Evolutionary conservation across 352 stramenopile genomes (phyloP), one percentile per base, ranked within the genome.

Genomic region (Aphanomyces astaci): DNA sequence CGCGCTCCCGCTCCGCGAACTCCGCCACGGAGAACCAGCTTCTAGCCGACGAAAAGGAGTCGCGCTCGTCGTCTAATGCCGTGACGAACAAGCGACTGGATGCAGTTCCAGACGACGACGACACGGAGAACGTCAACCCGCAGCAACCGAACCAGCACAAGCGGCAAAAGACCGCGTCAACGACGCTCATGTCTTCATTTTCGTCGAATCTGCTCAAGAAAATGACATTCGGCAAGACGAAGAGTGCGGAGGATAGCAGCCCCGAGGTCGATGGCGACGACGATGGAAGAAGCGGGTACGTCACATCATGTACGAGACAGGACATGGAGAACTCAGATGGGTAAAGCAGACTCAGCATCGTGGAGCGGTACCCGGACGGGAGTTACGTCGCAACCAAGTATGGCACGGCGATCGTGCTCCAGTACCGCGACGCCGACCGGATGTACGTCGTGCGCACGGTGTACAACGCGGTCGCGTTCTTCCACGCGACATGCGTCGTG

Each of bases 391-490:
- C 82, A 17, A 94, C 86, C 24, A 81, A 75, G 45, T 94, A 88
- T 66, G 86, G 86, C 30, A 94, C 86, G 2, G 86, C 83, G 19
- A 80, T 78, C 0, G 80, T 94, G 43, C 63, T 92, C 31, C 83
- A 91, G 32, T 78, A 90, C 59, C 86, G 84, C 39, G 46, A 71
- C 0, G 82, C 91, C 39, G 86, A 92, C 69, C 73, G 77, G 24
- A 89, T 91, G 54, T 87, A 86, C 70, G 79, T 94, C 51, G 75
- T 92, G 64, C 80, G 90, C 66, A 72, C 90, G 24, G 82, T 89
- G 30, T 82, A 82, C 19, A 87, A 88, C 63, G 85, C 73, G 56
- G 76, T 87, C 33, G 82, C 83, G 46, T 92, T 88, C 72, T 66
- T 94, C 62, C 74, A 72, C 13, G 81, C 90, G 15, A 78, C 89